Conservation (phyloP, 163 green algal species). For the Prototheca wickerhamii region DNA sequence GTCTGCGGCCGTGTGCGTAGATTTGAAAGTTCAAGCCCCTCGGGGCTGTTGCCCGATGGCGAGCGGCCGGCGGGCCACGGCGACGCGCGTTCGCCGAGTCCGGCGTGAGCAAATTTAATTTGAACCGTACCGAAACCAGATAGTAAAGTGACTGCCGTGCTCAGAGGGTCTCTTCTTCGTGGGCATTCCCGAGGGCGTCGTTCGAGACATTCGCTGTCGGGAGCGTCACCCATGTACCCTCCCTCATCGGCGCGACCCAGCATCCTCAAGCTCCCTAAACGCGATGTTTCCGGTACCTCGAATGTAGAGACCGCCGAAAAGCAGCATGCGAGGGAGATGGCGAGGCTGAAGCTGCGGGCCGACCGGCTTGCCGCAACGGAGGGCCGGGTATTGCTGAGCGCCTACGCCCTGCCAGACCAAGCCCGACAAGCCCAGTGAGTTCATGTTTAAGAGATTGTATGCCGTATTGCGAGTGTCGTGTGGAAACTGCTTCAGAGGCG, state of each 20-base stretch:
- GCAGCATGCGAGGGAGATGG: background rate
- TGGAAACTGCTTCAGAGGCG: too few species aligned
- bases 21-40: too few species aligned
- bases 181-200: too few species aligned
- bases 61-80: too few species aligned
- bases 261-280: background rate
- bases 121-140: too few species aligned
- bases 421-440: background rate
- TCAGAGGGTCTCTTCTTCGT: too few species aligned
- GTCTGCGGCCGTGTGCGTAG: too few species aligned
- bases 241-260: background rate
- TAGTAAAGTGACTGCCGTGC: too few species aligned
- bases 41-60: too few species aligned
- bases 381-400: background rate
- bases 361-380: background rate
- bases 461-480: background rate
- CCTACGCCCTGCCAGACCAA: background rate
- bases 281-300: background rate
- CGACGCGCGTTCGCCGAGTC: too few species aligned
- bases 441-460: background rate
- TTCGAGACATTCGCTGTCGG: too few species aligned
- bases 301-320: slow-evolving; percentile 5
- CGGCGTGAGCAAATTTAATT: too few species aligned
- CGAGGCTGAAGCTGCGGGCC: background rate
- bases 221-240: background rate